A percentile compares a stretch with the other conserved stretches of the same genome.
Evolutionary conservation across 306 rosid genomes (phyloP).

Genomic region (Benincasa hispida): DNA sequence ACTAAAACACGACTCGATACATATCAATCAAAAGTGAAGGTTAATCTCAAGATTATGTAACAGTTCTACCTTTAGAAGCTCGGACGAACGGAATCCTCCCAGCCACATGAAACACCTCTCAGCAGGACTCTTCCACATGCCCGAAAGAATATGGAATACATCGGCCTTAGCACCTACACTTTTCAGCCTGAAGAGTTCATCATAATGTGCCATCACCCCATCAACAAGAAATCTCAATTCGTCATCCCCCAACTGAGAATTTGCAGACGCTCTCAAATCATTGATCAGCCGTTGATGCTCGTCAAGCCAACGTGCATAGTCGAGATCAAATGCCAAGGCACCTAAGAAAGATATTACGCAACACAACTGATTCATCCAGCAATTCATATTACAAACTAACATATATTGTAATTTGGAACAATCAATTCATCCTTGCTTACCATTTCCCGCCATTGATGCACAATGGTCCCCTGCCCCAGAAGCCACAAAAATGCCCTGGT

Average conservation of each 20-base stretch:
- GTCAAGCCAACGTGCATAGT: constrained; percentile 62
- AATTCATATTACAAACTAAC: background rate
- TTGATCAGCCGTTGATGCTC: constrained; percentile 55
- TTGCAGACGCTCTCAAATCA: constrained; percentile 49
- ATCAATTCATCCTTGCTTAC: background rate
- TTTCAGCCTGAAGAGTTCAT: constrained; percentile 58
- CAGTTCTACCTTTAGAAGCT: constrained; percentile 63
- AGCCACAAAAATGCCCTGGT: background rate
- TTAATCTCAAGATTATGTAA: too few relatives aligned
- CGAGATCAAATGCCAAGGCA: constrained; percentile 55
- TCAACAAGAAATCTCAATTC: constrained; percentile 58
- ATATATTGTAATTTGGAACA: background rate
- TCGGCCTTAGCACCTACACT: constrained; percentile 65
- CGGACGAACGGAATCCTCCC: constrained; percentile 81
- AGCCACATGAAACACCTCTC: constrained; percentile 92
- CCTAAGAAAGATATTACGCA: constrained; percentile 20
- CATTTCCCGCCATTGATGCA: constrained; percentile 4
- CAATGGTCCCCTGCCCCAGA: background rate
- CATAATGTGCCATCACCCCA: constrained; percentile 54
- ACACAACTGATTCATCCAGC: background rate
- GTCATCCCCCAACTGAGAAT: constrained; percentile 48
- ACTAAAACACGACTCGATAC: background rate
- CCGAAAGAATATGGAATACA: constrained; percentile 82
- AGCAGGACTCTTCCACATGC: constrained; percentile 80
- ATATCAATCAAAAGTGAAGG: background rate